phyloP scores from a whole-genome alignment of 345 rosid species.

The Schrenkiella parvula region DNA sequence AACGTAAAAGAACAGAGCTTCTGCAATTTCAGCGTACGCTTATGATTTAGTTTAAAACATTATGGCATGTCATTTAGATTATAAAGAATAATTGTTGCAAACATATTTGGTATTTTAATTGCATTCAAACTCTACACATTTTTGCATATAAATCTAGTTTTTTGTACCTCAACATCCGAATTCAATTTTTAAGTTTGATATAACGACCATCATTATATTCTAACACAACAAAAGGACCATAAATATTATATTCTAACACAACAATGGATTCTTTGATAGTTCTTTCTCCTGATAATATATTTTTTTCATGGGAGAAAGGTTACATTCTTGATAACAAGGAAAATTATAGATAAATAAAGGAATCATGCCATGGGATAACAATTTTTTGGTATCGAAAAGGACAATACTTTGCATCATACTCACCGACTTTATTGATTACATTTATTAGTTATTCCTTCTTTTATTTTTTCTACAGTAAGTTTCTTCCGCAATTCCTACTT shows the following conservation, averaged over 20 bases:
- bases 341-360: not conserved
- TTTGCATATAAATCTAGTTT: not conserved
- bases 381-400: constrained; percentile 28
- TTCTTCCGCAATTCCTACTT: not conserved
- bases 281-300: not conserved
- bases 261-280: not conserved
- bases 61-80: not conserved
- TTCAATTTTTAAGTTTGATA: not conserved
- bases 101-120: not conserved
- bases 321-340: constrained; percentile 23
- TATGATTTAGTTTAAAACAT: not conserved
- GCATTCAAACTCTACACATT: not conserved
- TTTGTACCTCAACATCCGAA: not conserved
- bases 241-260: not conserved
- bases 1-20: too few species aligned
- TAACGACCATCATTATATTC: not conserved
- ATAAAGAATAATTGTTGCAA: not conserved
- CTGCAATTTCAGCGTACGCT: not conserved
- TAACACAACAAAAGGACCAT: not conserved
- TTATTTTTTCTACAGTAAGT: not conserved
- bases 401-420: constrained; percentile 34
- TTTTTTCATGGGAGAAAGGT: constrained; percentile 9
- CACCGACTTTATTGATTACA: constrained; percentile 32
- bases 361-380: constrained; percentile 23
- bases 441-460: not conserved